Evolutionary conservation across 2,329 filamentous ascomycete genomes (phyloP).

Genomic region (Xylariomycetidae sp.): DNA sequence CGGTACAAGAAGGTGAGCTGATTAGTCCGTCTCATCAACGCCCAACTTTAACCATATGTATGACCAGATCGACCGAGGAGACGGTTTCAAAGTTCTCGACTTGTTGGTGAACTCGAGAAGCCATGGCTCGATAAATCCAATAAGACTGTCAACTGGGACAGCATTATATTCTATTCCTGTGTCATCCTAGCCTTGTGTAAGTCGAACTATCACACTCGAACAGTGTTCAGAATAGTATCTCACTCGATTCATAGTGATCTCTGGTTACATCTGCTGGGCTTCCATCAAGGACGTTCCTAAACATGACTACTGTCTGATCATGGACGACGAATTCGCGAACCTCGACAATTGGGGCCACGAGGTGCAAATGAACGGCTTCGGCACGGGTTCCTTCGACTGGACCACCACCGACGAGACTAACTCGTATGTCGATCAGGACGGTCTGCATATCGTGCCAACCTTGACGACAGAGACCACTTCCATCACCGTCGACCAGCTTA

Average conservation of each 20-base stretch:
- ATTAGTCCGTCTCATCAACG: too few relatives aligned
- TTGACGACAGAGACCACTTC: conserved; percentile 37
- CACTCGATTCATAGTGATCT: too few relatives aligned
- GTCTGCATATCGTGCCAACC: conserved; percentile 53
- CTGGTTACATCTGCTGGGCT: conserved; percentile 12
- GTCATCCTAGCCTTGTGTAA: conserved; percentile 29
- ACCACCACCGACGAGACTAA: conserved; percentile 45
- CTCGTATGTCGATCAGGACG: conserved; percentile 40
- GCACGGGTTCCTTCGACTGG: conserved; percentile 51
- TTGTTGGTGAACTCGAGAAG: conserved; percentile 32
- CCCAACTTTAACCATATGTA: too few relatives aligned
- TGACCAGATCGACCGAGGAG: too few relatives aligned
- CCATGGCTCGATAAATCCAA: conserved; percentile 32
- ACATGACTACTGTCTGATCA: conserved; percentile 44
- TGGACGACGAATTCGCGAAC: conserved; percentile 43
- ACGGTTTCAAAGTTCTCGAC: conserved; percentile 33
- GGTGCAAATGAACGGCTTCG: conserved; percentile 41
- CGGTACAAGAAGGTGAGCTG: too few relatives aligned
- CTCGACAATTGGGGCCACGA: conserved; percentile 44
- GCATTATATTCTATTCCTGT: conserved; percentile 28
- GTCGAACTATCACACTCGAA: too few relatives aligned
- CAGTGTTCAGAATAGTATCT: too few relatives aligned
- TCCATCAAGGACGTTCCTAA: conserved; percentile 1
- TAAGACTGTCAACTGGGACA: conserved; percentile 30
- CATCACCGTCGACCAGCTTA: conserved; percentile 34